Evolutionary conservation across 2,329 filamentous ascomycete species (phyloP).

Genomic region (Alternaria postmessia): DNA sequence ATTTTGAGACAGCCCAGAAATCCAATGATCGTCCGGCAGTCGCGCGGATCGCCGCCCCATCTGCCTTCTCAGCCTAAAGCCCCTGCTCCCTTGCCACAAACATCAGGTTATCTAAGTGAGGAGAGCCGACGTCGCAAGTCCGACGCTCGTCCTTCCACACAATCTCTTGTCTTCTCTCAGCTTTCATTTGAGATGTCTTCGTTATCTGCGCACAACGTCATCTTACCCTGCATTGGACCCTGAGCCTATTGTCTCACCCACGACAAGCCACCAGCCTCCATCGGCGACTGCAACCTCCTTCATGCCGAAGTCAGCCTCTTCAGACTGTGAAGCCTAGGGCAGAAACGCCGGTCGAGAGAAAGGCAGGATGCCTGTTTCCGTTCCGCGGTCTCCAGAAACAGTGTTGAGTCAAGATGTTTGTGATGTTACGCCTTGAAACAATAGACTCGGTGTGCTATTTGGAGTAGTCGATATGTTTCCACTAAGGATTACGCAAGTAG

Average conservation of each 20-base stretch:
- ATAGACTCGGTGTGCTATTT: background rate
- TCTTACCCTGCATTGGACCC: conserved; percentile 6
- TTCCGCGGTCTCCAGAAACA: background rate
- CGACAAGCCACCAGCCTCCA: conserved; percentile 1
- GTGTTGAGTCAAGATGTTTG: background rate
- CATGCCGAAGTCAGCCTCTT: conserved; percentile 17
- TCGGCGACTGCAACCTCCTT: conserved; percentile 21
- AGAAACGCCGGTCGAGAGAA: background rate
- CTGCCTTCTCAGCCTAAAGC: conserved; percentile 9
- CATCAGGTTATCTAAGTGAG: conserved; percentile 23
- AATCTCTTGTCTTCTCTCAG: conserved; percentile 7
- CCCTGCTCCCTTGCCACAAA: conserved; percentile 6
- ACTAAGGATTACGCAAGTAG: background rate
- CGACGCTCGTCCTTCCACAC: conserved; percentile 13
- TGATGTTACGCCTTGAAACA: conserved; percentile 6
- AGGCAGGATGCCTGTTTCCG: background rate
- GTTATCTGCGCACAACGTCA: conserved; percentile 15
- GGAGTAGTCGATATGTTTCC: background rate
- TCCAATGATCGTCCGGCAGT: conserved; percentile 18
- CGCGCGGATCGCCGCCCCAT: conserved; percentile 11
- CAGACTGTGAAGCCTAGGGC: background rate
- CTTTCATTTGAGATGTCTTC: conserved; percentile 4
- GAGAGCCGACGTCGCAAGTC: conserved; percentile 38
- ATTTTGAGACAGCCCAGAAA: conserved; percentile 19
- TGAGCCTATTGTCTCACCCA: conserved; percentile 8